A percentile compares a stretch with the other conserved stretches of the same genome.
These are phyloP conservation scores for Ambrosiella cleistominuta DNA, from an alignment of 2,329 filamentous ascomycete genomes.

Conservation along the genomic window DNA sequence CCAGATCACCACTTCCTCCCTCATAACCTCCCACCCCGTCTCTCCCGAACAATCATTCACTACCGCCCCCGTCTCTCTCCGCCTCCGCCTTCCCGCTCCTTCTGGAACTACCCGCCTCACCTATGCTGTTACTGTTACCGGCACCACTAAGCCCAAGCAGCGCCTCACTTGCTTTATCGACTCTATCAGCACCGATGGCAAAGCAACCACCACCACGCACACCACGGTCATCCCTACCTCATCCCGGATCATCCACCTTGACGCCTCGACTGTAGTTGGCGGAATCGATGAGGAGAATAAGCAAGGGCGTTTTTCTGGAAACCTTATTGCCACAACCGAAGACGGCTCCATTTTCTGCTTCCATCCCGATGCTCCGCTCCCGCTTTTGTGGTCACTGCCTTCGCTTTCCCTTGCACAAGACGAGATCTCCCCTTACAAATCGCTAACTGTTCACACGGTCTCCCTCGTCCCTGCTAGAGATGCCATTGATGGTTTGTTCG, in stretches of 20 bases:
- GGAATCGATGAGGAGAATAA: not conserved
- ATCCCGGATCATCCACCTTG: conserved; percentile 18
- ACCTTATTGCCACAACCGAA: conserved; percentile 37
- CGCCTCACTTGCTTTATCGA: conserved; percentile 45
- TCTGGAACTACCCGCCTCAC: conserved; percentile 39
- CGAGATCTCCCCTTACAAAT: conserved; percentile 17
- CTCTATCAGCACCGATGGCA: conserved; percentile 31
- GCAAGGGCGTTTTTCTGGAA: conserved; percentile 9
- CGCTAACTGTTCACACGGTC: conserved; percentile 32
- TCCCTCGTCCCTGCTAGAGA: conserved; percentile 29
- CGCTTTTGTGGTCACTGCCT: conserved; percentile 30
- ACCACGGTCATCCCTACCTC: conserved; percentile 26
- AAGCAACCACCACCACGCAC: conserved; percentile 33
- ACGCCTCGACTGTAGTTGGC: conserved; percentile 10
- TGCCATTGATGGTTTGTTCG: conserved; percentile 36
- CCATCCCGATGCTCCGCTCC: conserved; percentile 33
- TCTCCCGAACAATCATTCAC: conserved; percentile 47
- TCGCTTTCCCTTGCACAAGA: conserved; percentile 27
- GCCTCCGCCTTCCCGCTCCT: conserved; percentile 30
- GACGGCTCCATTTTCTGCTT: conserved; percentile 45
- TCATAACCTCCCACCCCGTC: conserved; percentile 50
- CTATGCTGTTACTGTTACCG: conserved; percentile 38
- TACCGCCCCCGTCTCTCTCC: conserved; percentile 41
- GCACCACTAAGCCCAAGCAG: conserved; percentile 20
- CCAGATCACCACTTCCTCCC: conserved; percentile 41